Evolutionary conservation across 768 basidiomycete genomes (phyloP).

Genomic region (Leccinum obscurum): DNA sequence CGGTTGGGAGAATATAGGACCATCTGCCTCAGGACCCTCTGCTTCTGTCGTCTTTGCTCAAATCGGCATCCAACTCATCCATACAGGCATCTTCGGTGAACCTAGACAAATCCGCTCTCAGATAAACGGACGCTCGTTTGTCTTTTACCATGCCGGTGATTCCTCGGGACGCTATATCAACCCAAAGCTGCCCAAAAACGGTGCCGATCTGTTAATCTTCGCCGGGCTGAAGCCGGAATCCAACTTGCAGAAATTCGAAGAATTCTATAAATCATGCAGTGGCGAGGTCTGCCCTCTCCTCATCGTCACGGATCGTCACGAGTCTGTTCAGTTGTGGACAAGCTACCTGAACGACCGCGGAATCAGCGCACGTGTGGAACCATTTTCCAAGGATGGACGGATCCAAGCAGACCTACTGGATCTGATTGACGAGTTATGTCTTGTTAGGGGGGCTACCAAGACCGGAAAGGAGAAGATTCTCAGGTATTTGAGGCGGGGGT

Average conservation of each 20-base stretch:
- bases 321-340: conserved; percentile 14
- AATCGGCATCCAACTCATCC: conserved; percentile 16
- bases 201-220: conserved; percentile 28
- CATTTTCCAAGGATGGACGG: conserved; percentile 2
- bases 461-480: conserved; percentile 16
- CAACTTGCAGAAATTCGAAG: conserved; percentile 11
- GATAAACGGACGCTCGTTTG: conserved; percentile 25
- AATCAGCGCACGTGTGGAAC: conserved; percentile 16
- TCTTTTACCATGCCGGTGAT: conserved; percentile 23
- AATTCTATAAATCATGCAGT: conserved; percentile 18
- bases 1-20: conserved; percentile 25
- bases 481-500: conserved; percentile 15
- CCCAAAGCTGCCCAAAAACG: conserved; percentile 21
- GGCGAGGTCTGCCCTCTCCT: conserved; percentile 30
- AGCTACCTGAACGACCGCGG: conserved; percentile 9
- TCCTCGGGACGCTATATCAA: conserved; percentile 15
- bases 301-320: conserved; percentile 14
- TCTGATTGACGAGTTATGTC: conserved; percentile 25
- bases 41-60: conserved; percentile 23
- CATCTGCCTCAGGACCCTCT: conserved; percentile 6
- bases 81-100: conserved; percentile 17
- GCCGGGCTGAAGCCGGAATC: conserved; percentile 9
- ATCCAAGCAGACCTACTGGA: conserved; percentile 3
- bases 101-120: conserved; percentile 18
- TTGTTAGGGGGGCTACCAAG: conserved; percentile 24